Evolutionary conservation across 441 rosid genomes (phyloP), one percentile per base, ranked within the genome.

Genomic region (Eugenia klotzschiana): DNA sequence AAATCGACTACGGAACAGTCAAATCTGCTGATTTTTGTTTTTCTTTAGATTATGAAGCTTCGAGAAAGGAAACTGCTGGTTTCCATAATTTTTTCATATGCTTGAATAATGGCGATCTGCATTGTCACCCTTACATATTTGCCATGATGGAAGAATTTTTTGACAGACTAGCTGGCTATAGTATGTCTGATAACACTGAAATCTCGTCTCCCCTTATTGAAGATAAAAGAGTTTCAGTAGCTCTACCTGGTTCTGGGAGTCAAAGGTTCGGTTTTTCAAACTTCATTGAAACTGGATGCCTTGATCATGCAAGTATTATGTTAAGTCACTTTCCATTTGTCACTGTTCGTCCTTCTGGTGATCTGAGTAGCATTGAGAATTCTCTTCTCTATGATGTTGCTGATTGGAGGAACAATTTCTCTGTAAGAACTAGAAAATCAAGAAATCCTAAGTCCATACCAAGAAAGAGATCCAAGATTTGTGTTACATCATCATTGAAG

Each of bases 261-360:
- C 89, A 89, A 87, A 88, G 89, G 88, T 95, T 92, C 91, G 98
- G 96, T 81, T 92, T 89, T 91, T 97, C 98, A 55, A 95, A 95
- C 88, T 93, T 90, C 91, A 82, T 82, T 84, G 97, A 91, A 89
- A 86, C 84, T 80, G 89, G 91, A 79, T 87, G 89, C 72, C 86
- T 92, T 72, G 89, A 89, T 49, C 8, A 84, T 87, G 92, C 89
- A 81, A 87, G 91, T 88, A 91, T 94, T 89, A 89, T 96, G 87
- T 85, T 94, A 82, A 94, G 93, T 80, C 87, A 55, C 84, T 97
- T 89, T 91, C 98, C 98, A 74, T 97, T 95, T 86, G 82, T 92
- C 84, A 91, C 96, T 33, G 86, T 92, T 50, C 69, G 73, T 84
- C 93, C 93, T 86, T 88, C 89, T 85, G 93, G 92, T 87, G 82